Evolutionary conservation across 2,329 filamentous ascomycete species (phyloP), one percentile per base, ranked within the genome.

Genomic region (Geosmithia flava): DNA sequence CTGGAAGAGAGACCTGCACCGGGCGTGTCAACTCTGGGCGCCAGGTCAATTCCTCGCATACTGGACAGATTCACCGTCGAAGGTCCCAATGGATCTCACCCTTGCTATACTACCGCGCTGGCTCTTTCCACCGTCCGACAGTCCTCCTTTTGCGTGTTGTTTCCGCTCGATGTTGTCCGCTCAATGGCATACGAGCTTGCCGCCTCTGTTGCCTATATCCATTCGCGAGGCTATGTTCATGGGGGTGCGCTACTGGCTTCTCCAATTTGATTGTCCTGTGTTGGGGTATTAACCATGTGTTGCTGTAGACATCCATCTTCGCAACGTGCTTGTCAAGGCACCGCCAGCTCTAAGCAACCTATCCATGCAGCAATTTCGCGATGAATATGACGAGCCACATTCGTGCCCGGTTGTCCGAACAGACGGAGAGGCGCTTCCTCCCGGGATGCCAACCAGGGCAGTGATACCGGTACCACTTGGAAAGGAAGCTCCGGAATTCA

Each of bases 311-410:
- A 49, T 57, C 40, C 5, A 59, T 42, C 52, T 55, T 2, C 47
- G 50, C 11, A 58, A 59, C 40, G 53, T 59, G 1, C 51, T 59
- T 15, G 51, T 59, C 44, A 52, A 55, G 45, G 47, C 53, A 33
- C 50, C 58, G 59, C 51, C 55, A 56, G 53, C 54, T 16, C 42
- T 54, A 10, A 51, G 61, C 48, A 7, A 55, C 0, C 55, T 65
- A 19, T 63, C 61, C 2, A 51, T 61, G 7, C 47, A 59, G 17
- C 53, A 65, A 49, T 47, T 66, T 3, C 58, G 64, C 48, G 49
- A 63, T 40, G 49, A 53, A 49, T 62, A 59, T 42, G 59, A 58
- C 7, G 40, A 56, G 17, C 60, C 60, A 0, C 53, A 62, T 48
- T 56, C 53, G 39, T 50, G 59, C 2, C 47, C 57, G 6, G 47